Evolutionary conservation across 148 eudicot species (phyloP).

Genomic region (Bassia scoparia): DNA sequence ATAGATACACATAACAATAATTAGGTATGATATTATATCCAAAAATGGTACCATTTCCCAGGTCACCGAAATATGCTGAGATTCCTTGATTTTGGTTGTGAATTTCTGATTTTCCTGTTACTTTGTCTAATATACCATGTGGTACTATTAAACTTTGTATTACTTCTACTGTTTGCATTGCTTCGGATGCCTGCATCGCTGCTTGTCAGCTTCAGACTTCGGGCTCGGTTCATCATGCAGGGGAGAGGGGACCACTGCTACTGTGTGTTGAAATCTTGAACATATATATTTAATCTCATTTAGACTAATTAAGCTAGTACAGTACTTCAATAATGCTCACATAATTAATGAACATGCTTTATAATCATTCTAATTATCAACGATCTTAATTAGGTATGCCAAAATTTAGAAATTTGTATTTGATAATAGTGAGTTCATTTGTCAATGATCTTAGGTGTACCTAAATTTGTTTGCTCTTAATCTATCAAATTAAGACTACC

Average conservation of each 20-base stretch:
- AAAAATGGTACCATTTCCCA: constrained; percentile 1
- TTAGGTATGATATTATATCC: no score
- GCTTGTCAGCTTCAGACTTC: constrained; percentile 15
- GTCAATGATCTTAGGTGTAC: no score
- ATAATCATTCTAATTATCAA: no score
- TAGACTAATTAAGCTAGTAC: no score
- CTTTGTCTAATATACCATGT: constrained; percentile 10
- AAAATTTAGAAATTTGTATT: no score
- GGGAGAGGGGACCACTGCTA: constrained; percentile 12
- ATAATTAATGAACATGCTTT: no score
- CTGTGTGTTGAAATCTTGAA: not conserved
- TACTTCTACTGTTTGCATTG: not conserved
- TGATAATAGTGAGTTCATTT: no score
- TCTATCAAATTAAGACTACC: no score
- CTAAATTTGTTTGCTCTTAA: no score
- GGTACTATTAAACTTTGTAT: not conserved
- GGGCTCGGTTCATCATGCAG: not conserved
- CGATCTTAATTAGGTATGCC: no score
- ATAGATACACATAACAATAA: no score
- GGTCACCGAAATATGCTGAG: not conserved
- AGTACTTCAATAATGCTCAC: no score
- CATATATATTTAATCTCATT: constrained; percentile 1
- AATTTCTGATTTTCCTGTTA: constrained; percentile 1
- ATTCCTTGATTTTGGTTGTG: constrained; percentile 6
- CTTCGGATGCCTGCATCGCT: constrained; percentile 7